These are phyloP conservation scores for Geranomyces michiganensis DNA, from an alignment of 192 early-diverging fungal species.

Conservation along the genomic window DNA sequence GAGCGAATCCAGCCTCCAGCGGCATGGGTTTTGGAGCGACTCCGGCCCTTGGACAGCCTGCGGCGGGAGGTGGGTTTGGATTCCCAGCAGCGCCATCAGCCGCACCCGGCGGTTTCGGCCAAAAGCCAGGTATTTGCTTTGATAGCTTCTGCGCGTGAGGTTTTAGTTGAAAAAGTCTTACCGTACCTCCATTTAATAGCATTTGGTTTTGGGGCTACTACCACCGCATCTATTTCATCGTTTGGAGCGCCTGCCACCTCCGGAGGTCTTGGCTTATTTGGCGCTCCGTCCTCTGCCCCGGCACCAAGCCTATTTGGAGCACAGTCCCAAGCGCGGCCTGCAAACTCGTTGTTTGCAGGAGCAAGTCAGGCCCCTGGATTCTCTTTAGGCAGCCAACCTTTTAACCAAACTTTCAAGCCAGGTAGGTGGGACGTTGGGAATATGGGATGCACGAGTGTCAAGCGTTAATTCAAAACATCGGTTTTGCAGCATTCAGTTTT, in stretches of 20 bases:
- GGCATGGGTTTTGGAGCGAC: conserved; percentile 33
- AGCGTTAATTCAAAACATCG: no score
- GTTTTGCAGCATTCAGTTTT: conserved; percentile 16
- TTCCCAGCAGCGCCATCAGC: conserved; percentile 11
- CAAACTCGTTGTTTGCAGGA: background rate
- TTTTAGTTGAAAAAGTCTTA: no score
- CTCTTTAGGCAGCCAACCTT: background rate
- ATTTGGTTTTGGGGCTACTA: conserved; percentile 37
- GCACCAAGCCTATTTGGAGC: conserved; percentile 9
- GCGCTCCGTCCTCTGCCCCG: conserved; percentile 7
- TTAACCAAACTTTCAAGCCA: conserved; percentile 11
- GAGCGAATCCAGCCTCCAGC: conserved; percentile 14
- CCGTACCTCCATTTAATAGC: background rate
- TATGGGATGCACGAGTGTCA: no score
- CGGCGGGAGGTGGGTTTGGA: conserved; percentile 21
- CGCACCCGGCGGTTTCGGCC: no score
- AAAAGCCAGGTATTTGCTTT: no score
- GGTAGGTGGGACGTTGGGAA: background rate
- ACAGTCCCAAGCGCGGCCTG: background rate
- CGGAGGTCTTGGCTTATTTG: background rate
- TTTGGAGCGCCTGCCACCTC: conserved; percentile 33
- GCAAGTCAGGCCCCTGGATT: conserved; percentile 1
- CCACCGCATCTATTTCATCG: conserved; percentile 27
- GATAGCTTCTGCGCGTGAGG: no score
- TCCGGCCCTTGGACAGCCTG: conserved; percentile 25